Evolutionary conservation across 306 rosid genomes (phyloP).

Genomic region (Lathyrus sativus): DNA sequence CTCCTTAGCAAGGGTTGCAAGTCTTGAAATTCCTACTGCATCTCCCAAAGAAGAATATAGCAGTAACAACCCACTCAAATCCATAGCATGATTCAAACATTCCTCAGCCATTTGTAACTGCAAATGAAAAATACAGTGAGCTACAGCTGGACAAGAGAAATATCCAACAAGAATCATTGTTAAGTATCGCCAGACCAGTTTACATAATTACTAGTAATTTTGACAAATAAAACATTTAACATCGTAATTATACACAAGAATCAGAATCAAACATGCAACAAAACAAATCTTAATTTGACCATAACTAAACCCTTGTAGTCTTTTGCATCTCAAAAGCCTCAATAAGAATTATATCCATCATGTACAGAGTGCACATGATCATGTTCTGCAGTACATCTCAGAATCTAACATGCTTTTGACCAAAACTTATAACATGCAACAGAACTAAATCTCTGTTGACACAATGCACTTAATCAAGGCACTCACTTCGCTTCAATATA

Average conservation of each 20-base stretch:
- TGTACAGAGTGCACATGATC: conserved; percentile 19
- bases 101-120: conserved; percentile 99
- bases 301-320: conserved; percentile 8
- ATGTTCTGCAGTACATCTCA: too few relatives aligned
- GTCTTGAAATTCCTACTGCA: conserved; percentile 86
- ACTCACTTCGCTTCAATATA: conserved; percentile 18
- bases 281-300: conserved; percentile 29
- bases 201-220: conserved; percentile 17
- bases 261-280: conserved; percentile 24
- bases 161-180: conserved; percentile 33
- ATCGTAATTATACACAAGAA: conserved; percentile 29
- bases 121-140: conserved; percentile 43
- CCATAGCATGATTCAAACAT: conserved; percentile 83
- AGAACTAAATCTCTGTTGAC: too few relatives aligned
- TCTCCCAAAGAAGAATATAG: conserved; percentile 98
- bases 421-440: conserved; percentile 29
- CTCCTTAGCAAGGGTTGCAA: conserved; percentile 86
- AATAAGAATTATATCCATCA: conserved; percentile 24
- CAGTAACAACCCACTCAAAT: conserved; percentile 92
- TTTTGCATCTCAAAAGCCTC: conserved; percentile 32
- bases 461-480: conserved; percentile 25
- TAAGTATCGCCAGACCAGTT: conserved; percentile 12
- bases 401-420: conserved; percentile 9
- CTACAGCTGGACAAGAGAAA: conserved; percentile 30
- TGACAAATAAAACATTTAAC: conserved; percentile 19